Evolutionary conservation across 2,329 filamentous ascomycete species (phyloP), one percentile per base, ranked within the genome.

Genomic region (Tolypocladium sp.): DNA sequence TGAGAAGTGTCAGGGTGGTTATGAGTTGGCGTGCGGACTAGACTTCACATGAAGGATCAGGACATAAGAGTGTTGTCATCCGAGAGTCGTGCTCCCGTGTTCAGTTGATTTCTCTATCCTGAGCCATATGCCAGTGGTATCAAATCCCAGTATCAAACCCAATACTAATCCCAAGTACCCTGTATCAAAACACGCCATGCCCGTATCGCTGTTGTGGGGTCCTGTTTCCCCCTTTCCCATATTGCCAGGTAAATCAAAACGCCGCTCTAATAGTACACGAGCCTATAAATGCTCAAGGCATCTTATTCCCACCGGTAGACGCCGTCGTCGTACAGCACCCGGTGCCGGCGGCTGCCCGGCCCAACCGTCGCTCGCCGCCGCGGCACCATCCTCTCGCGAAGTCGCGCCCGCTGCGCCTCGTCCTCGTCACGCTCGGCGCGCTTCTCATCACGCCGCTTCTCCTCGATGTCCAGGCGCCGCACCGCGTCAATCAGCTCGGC

Each of bases 361-460:
- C 71, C 72, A 13, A 76, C 69, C 2, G 72, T 72, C 3, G 73
- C 69, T 1, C 73, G 69, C 22, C 74, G 72, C 46, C 66, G 67
- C 4, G 73, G 75, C 62, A 71, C 69, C 69, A 77, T 73, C 25
- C 76, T 71, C 66, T 79, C 74, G 59, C 63, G 70, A 2, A 79
- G 68, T 41, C 76, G 72, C 55, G 70, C 68, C 15, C 65, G 69
- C 67, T 75, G 72, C 2, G 72, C 75, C 60, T 77, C 75, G 22
- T 73, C 71, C 56, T 76, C 72, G 52, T 68, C 66, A 57, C 63
- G 63, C 59, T 69, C 65, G n/a, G 41, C 40, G 13, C 57, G 60
- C 52, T 70, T 69, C 58, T 70, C 69, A 54, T 69, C 69, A 2
- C 69, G 71, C 1, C 66, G 67, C 63, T 66, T 66, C 60, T 68